Base-by-base conservation (phyloP, 345 rosid genomes). In the Bruguiera gymnorhiza region DNA sequence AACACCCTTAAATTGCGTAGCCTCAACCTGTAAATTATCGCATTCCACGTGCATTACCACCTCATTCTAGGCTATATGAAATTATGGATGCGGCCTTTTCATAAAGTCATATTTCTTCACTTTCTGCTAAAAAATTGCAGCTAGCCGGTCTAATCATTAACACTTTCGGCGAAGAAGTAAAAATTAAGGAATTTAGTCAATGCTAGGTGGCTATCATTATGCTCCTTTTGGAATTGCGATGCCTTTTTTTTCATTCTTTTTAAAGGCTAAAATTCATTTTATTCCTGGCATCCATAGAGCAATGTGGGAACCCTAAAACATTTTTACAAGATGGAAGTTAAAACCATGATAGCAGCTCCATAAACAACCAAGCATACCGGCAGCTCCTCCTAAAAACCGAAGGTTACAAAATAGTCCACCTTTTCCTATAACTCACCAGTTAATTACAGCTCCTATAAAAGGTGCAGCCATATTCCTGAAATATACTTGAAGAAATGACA, bases 121-220 rank as follows among this genome's bases (percentile, higher is more conserved):
- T 48, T 36, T 55, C 23, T 34, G 26, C 54, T 10, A 39, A 43
- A 62, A 60, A 29, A 58, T 50, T 60, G 51, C 29, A 50, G 16
- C 50, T 18, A 15, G 21, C 29, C 9, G n/a, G 13, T 62, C 50
- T 13, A 36, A 68, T 76, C 19, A 73, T 79, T 66, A 60, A 29
- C 67, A 55, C 83, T 82, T 79, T 79, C 83, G 81, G 86, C 78
- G 71, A 62, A 30, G 67, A 27, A 61, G 53, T n/a, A 67, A 71
- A 46, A 61, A 26, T 43, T 78, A 51, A 52, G 19, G 30, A 48
- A 78, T 62, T 24, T 23, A n/a, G 37, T 43, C 56, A 39, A 51
- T 70, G 63, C 65, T 58, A 4, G 80, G 62, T 73, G 13, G 64
- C 8, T 59, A 51, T 62, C 54, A 73, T 69, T 58, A 58, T 66